Conservation (phyloP, 2,329 filamentous ascomycete genomes). For the Fonsecaea multimorphosa region DNA sequence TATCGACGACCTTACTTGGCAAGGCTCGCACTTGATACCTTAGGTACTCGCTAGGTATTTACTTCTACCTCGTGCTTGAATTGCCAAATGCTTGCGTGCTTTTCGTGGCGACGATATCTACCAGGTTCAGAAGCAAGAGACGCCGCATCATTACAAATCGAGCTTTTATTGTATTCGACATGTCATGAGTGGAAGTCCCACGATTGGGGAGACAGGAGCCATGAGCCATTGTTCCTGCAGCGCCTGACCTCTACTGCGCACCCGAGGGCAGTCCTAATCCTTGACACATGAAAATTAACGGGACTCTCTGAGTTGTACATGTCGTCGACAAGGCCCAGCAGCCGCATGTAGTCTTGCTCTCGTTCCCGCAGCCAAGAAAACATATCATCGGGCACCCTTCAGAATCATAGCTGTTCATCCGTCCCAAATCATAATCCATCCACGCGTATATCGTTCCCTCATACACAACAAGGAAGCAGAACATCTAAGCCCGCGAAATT, state of each 20-base stretch:
- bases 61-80: too few relatives aligned
- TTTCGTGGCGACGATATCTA: background rate
- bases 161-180: constrained; percentile 38
- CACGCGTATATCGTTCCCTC: constrained; percentile 37
- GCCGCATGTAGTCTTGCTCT: constrained; percentile 30
- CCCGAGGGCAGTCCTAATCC: background rate
- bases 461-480: constrained; percentile 33
- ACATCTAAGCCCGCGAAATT: constrained; percentile 32
- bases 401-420: constrained; percentile 29
- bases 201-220: constrained; percentile 29
- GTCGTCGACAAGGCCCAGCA: constrained; percentile 18
- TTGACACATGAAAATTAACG: constrained; percentile 5
- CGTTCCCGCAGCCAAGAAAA: constrained; percentile 31
- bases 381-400: constrained; percentile 25
- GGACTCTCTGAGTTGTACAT: constrained; percentile 15
- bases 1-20: background rate
- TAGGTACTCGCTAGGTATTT: too few relatives aligned
- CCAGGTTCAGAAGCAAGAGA: background rate
- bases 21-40: background rate
- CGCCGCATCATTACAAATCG: constrained; percentile 28
- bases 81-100: background rate
- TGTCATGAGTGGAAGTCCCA: constrained; percentile 31
- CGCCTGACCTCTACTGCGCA: constrained; percentile 16
- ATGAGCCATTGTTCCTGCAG: constrained; percentile 26
- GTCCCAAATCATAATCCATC: constrained; percentile 37